phyloP scores from a whole-genome alignment of 805 yeast genomes.

The Wickerhamiella vanderwaltii region DNA sequence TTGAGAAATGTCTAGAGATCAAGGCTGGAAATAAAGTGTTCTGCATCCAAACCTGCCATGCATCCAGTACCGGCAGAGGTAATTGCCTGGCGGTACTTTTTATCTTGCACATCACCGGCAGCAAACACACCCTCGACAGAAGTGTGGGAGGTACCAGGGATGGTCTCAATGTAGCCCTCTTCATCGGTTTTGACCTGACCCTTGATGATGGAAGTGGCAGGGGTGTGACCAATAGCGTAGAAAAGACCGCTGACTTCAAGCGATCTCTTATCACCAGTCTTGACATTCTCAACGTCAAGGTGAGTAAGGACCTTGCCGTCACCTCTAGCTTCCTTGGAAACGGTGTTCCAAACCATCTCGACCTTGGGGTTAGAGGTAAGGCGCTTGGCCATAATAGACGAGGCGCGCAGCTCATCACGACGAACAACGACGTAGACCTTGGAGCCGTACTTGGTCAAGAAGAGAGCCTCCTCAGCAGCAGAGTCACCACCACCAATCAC shows the following conservation, averaged over 20 bases:
- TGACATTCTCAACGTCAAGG: constrained; percentile 55
- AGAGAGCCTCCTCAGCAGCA: constrained; percentile 97
- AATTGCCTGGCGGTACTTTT: constrained; percentile 94
- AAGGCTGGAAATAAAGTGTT: constrained; percentile 59
- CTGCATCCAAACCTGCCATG: constrained; percentile 97
- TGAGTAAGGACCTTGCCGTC: constrained; percentile 70
- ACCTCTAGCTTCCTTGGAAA: constrained; percentile 81
- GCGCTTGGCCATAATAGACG: constrained; percentile 94
- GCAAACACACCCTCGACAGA: constrained; percentile 88
- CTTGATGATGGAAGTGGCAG: constrained; percentile 76
- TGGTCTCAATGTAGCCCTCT: constrained; percentile 76
- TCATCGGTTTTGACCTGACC: constrained; percentile 76
- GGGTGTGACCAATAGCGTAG: constrained; percentile 96
- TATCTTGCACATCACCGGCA: constrained; percentile 98
- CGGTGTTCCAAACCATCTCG: constrained; percentile 80
- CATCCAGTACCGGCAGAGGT: constrained; percentile 99
- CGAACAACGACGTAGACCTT: constrained; percentile 90
- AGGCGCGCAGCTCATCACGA: constrained; percentile 89
- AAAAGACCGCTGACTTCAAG: constrained; percentile 80
- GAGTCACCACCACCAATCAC: constrained; percentile 99
- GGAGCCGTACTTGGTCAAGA: constrained; percentile 94
- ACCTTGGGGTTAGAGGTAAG: constrained; percentile 72
- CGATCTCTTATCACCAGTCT: constrained; percentile 55
- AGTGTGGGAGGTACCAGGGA: constrained; percentile 80
- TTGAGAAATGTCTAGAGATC: constrained; percentile 13